Percentiles rank a stretch among this genome's conserved stretches.
Evolutionary conservation across 306 rosid species (phyloP).

Genomic region (Cucumis cinereus): DNA sequence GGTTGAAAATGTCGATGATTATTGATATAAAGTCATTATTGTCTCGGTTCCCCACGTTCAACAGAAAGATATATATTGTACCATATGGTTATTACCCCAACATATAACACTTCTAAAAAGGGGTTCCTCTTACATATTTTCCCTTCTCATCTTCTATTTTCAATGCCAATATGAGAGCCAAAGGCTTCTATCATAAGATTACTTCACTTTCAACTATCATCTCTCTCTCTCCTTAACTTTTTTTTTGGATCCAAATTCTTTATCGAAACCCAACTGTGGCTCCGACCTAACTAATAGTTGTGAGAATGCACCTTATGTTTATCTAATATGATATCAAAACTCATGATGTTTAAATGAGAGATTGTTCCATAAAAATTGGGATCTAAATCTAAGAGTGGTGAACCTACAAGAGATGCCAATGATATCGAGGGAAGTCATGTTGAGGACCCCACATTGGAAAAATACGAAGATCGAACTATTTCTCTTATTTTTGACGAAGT

Average conservation of each 20-base stretch:
- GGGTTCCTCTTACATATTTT: not conserved
- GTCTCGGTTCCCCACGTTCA: slow-evolving; percentile 62
- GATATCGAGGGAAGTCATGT: too few species aligned
- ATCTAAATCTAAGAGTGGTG: too few species aligned
- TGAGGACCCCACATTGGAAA: too few species aligned
- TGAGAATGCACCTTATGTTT: too few species aligned
- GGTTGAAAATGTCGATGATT: slow-evolving; percentile 26
- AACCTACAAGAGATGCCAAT: too few species aligned
- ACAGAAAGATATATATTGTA: slow-evolving; percentile 2
- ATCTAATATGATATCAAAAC: too few species aligned
- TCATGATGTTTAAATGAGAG: too few species aligned
- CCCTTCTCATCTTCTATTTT: not conserved
- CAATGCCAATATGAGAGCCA: slow-evolving; percentile 3
- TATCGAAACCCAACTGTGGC: not conserved
- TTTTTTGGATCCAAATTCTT: not conserved
- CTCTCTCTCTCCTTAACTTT: not conserved
- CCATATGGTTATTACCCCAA: slow-evolving; percentile 19
- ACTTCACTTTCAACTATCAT: not conserved
- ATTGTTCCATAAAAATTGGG: accelerated
- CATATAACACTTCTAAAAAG: not conserved
- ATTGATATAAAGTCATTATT: slow-evolving; percentile 48
- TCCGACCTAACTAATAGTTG: not conserved
- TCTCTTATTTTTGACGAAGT: too few species aligned
- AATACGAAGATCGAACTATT: too few species aligned
- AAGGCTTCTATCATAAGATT: slow-evolving; percentile 5